A percentile compares a stretch with the other conserved stretches of the same genome.
These are phyloP conservation scores for Bretziella fagacearum DNA, from an alignment of 2,329 filamentous ascomycete genomes.

Conservation along the genomic window DNA sequence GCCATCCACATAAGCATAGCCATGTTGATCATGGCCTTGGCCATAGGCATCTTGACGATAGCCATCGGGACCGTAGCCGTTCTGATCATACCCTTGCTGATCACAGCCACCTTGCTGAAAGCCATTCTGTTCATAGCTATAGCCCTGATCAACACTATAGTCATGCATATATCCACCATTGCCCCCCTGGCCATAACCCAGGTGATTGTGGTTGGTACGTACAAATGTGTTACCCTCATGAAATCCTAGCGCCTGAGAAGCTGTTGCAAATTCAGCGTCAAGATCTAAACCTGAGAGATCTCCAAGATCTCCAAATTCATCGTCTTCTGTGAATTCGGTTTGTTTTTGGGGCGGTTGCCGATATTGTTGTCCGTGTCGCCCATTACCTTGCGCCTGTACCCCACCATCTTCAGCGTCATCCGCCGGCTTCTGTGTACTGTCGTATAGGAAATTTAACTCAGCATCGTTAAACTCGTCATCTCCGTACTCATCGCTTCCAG, in stretches of 20 bases:
- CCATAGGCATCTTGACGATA: not conserved
- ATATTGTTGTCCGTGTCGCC: too few relatives aligned
- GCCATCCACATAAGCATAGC: not conserved
- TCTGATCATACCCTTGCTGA: not conserved
- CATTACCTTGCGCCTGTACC: too few relatives aligned
- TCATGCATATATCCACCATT: not conserved
- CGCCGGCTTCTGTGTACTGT: constrained; percentile 22
- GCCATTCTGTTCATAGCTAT: not conserved
- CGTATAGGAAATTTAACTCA: constrained; percentile 24
- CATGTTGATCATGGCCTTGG: not conserved
- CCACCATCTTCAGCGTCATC: constrained; percentile 13
- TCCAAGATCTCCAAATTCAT: constrained; percentile 11
- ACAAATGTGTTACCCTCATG: constrained; percentile 10
- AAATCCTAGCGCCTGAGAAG: constrained; percentile 5
- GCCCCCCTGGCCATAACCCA: not conserved
- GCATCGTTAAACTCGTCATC: constrained; percentile 46
- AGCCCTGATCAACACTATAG: not conserved
- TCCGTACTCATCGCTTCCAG: constrained; percentile 32
- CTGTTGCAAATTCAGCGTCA: constrained; percentile 14
- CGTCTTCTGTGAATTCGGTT: not conserved
- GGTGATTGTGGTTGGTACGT: constrained; percentile 10
- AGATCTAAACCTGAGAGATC: constrained; percentile 12
- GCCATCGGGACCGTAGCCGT: not conserved
- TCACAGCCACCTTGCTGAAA: not conserved
- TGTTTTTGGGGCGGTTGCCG: not conserved